phyloP scores from a whole-genome alignment of 768 basidiomycete genomes.

The Russula ochroleuca region DNA sequence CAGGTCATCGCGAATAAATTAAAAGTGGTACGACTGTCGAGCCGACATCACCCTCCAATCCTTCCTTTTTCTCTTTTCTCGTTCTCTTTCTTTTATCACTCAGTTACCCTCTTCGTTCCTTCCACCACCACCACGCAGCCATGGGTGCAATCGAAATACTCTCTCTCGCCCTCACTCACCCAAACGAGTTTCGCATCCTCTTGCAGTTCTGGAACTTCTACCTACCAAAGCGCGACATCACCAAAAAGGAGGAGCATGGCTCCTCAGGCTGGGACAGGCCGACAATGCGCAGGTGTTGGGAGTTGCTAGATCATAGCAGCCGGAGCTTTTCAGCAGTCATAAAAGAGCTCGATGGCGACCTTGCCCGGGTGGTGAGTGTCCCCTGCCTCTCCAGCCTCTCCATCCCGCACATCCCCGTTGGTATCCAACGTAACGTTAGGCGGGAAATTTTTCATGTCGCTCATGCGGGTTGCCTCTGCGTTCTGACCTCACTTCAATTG shows the following conservation, averaged over 20 bases:
- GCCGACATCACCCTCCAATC: neutral
- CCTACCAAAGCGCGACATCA: constrained; percentile 78
- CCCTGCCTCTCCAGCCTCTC: neutral
- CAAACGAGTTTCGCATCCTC: constrained; percentile 77
- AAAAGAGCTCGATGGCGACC: constrained; percentile 92
- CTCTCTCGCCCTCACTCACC: constrained; percentile 68
- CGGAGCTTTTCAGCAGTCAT: constrained; percentile 90
- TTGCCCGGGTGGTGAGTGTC: constrained; percentile 80
- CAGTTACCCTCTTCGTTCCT: neutral
- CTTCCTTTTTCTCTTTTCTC: neutral
- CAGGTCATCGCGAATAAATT: neutral
- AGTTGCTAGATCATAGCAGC: constrained; percentile 82
- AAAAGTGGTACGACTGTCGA: constrained; percentile 23
- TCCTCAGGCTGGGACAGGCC: constrained; percentile 84
- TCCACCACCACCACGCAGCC: constrained; percentile 9
- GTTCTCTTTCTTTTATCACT: neutral
- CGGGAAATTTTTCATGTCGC: neutral
- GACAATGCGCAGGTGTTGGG: constrained; percentile 88
- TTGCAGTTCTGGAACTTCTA: constrained; percentile 82
- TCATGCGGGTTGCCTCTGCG: neutral
- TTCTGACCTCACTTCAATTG: neutral
- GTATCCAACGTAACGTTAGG: neutral
- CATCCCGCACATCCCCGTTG: neutral
- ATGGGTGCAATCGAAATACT: constrained; percentile 63
- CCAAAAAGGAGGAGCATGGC: constrained; percentile 62